Percentiles rank a stretch among this genome's conserved stretches.
Conservation (phyloP, 2,329 filamentous ascomycete species). For the Neurospora sp. region DNA sequence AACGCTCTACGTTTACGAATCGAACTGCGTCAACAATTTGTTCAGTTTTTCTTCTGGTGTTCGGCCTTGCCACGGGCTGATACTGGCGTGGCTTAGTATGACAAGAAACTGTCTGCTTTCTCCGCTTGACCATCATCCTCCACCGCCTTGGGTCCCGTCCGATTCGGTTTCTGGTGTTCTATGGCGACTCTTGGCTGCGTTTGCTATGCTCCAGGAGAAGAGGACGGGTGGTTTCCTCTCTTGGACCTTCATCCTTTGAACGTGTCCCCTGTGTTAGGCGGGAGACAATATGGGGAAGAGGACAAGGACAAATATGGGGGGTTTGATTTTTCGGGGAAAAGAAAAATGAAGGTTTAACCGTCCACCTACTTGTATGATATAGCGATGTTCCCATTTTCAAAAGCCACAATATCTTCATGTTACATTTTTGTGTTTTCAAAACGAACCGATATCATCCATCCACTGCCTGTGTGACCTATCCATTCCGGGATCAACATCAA, state of each 20-base stretch:
- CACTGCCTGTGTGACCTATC: neutral
- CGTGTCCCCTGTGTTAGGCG: neutral
- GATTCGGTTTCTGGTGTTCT: neutral
- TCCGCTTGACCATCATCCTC: neutral
- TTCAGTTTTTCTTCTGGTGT: neutral
- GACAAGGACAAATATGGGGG: neutral
- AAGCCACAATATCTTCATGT: neutral
- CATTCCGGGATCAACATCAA: neutral
- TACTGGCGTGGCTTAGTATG: neutral
- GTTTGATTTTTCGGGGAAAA: neutral
- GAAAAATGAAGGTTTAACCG: neutral
- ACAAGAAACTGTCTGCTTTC: neutral
- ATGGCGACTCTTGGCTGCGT: neutral
- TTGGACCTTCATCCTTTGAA: neutral
- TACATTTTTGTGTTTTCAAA: neutral
- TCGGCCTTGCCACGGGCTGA: neutral
- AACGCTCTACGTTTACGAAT: constrained; percentile 11
- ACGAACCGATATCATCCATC: neutral
- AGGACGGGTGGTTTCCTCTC: neutral
- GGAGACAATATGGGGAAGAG: neutral
- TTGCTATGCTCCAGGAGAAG: neutral
- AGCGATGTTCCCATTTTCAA: neutral
- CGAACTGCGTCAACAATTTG: neutral
- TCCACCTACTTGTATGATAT: neutral
- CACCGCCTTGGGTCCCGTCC: neutral